Evolutionary conservation across 148 eudicot species (phyloP).

Genomic region (Talinum fruticosum): DNA sequence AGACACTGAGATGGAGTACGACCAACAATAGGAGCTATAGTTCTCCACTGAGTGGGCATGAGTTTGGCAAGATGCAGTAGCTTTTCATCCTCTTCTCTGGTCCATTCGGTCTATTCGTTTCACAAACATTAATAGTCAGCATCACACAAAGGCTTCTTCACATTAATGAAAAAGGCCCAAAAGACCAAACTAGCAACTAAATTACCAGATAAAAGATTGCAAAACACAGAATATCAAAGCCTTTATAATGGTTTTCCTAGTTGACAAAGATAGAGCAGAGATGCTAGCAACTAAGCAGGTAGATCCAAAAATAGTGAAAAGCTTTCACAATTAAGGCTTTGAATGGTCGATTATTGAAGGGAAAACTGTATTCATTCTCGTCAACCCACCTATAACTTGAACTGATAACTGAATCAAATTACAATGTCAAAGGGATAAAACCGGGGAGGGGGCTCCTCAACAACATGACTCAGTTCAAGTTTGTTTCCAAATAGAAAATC

Average conservation of each 20-base stretch:
- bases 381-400: no score
- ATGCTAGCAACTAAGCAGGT: neutral
- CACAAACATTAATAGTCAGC: constrained; percentile 14
- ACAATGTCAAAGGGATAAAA: no score
- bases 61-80: constrained; percentile 95
- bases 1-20: constrained; percentile 99
- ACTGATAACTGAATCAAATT: no score
- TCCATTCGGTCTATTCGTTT: constrained; percentile 87
- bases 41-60: constrained; percentile 99
- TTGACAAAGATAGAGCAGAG: neutral
- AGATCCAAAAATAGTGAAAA: neutral
- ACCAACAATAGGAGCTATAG: constrained; percentile 96
- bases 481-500: no score
- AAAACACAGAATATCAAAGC: neutral
- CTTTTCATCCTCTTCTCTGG: constrained; percentile 97
- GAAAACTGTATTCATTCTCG: no score
- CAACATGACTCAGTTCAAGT: neutral
- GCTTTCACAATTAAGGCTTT: neutral
- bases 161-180: neutral
- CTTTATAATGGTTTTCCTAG: no score
- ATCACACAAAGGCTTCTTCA: constrained; percentile 9
- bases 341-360: no score
- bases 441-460: no score
- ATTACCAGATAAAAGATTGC: neutral
- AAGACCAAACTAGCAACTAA: neutral